phyloP scores from a whole-genome alignment of 148 eudicot species.

The Rhododendron molle region DNA sequence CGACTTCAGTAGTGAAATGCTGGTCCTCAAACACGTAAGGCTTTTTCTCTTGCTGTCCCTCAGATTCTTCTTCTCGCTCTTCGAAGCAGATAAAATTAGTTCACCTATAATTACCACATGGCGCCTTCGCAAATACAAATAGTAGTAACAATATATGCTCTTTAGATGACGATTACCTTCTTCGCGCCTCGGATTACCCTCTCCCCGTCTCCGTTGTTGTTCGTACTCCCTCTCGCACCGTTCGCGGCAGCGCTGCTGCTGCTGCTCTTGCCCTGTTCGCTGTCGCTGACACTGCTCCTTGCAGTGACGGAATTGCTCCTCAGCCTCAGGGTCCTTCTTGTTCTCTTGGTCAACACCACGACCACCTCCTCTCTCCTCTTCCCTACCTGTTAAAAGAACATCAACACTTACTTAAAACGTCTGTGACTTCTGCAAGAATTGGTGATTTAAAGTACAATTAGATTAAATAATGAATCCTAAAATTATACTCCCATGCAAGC shows the following conservation, averaged over 20 bases:
- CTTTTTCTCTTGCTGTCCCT: constrained; percentile 11
- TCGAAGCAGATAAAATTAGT: not conserved
- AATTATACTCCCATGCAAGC: too few species aligned
- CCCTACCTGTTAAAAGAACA: not conserved
- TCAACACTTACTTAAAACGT: not conserved
- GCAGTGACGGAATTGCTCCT: not conserved
- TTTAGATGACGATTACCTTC: not conserved
- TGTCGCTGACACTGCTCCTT: not conserved
- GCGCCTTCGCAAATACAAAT: not conserved
- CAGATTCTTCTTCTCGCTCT: constrained; percentile 18
- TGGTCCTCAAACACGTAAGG: constrained; percentile 69
- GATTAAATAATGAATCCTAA: too few species aligned
- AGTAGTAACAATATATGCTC: not conserved
- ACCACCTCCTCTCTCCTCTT: not conserved
- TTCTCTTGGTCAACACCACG: constrained; percentile 8
- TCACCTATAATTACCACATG: not conserved
- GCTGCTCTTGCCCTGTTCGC: not conserved
- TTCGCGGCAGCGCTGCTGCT: constrained; percentile 12
- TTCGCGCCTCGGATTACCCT: not conserved
- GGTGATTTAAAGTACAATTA: not conserved
- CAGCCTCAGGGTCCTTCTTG: constrained; percentile 4
- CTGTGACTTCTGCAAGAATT: not conserved
- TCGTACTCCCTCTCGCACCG: constrained; percentile 15
- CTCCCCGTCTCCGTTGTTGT: not conserved
- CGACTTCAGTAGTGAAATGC: constrained; percentile 33